A percentile compares a stretch with the other conserved stretches of the same genome.
These are phyloP conservation scores for Cucurbita pepo DNA, from an alignment of 306 rosid genomes.

Conservation along the genomic window DNA sequence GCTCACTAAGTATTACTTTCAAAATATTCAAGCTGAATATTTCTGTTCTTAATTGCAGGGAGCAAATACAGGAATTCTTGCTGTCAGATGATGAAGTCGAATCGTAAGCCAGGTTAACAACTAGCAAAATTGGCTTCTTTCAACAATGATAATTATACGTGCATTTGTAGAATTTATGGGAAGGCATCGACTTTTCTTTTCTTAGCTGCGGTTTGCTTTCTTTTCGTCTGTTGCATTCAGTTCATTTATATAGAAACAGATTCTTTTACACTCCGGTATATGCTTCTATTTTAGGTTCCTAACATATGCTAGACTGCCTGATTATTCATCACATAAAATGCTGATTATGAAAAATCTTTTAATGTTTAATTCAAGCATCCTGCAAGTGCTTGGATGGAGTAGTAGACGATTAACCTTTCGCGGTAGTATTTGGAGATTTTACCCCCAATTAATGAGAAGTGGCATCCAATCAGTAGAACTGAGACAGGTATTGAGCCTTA, in stretches of 20 bases:
- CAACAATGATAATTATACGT: background rate
- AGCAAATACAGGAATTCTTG: slow-evolving; percentile 72
- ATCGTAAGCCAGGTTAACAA: slow-evolving; percentile 5
- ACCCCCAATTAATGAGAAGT: no score
- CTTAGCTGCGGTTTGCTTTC: background rate
- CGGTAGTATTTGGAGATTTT: no score
- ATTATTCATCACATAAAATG: background rate
- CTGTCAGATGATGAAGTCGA: slow-evolving; percentile 65
- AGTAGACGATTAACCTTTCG: no score
- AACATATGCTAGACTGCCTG: background rate
- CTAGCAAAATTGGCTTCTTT: background rate
- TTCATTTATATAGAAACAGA: background rate
- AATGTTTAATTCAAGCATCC: background rate
- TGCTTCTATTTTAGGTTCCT: background rate
- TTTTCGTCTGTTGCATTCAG: background rate
- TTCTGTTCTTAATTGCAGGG: slow-evolving; percentile 40
- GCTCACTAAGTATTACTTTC: background rate
- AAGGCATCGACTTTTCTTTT: background rate
- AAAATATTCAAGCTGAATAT: background rate
- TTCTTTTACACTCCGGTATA: background rate
- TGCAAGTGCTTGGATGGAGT: background rate
- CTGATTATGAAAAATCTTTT: background rate
- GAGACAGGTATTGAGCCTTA: no score
- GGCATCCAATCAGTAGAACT: no score
- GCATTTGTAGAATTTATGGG: background rate